Base-by-base conservation (phyloP, 2,329 filamentous ascomycete species). In the Camillea tinctor region DNA sequence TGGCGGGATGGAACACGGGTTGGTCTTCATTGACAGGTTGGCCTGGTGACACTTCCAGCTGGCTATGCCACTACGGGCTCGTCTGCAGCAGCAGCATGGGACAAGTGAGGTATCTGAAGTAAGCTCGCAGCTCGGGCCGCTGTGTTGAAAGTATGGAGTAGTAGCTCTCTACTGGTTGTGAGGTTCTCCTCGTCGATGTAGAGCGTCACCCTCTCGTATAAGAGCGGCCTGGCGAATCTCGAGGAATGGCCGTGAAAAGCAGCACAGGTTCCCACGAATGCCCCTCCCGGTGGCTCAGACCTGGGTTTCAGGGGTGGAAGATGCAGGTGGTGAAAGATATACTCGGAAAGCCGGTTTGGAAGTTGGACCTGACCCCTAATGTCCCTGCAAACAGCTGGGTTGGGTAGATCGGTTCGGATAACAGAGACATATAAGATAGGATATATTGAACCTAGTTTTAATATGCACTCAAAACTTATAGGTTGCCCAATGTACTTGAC, bases 121-220 rank as follows among this genome's bases (percentile, higher is more conserved):
- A 23, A 4, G 5, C 11, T 21, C 58, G 49, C 24, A 53, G 21
- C 5, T 24, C 40, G 11, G 59, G 52, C 1, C 26, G 50, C 19
- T 30, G 21, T 1, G 61, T 4, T n/a, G n/a, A 65, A 23, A 20
- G 61, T 61, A 19, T 61, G 56, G 9, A 65, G 52, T 40, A 65
- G 22, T 8, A 50, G 49, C 9, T 21, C 49, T 19, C 49, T 6
- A 9, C 13, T 11, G 1, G 23, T 2, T 11, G 21, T 7, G 3
- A 17, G 2, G 3, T 54, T 9, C 2, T 23, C 30, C 6, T 6
- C 2, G 6, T 20, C 44, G 9, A 50, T n/a, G 15, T 30, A 56
- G 36, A 63, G 60, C 24, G 60, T 44, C 17, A 65, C 19, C 2
- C 49, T 65, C 30, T 55, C 40, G 51, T 65, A 65, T 17, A 63